A percentile compares a stretch with the other conserved stretches of the same genome.
Evolutionary conservation across 139 green algal genomes (phyloP).

Genomic region (Chlamydomonas eustigma): DNA sequence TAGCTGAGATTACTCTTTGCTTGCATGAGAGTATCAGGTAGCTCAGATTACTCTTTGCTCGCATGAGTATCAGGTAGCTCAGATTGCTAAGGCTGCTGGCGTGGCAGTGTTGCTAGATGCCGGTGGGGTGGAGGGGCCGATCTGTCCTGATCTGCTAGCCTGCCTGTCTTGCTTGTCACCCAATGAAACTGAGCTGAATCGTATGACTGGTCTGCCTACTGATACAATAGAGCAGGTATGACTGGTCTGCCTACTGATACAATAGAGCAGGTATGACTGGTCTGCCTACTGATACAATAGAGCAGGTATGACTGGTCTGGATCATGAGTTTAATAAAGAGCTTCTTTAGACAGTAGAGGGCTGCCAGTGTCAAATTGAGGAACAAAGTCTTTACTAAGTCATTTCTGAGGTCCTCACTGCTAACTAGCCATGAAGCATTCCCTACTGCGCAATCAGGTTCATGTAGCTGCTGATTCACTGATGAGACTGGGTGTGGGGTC

Average conservation of each 20-base stretch:
- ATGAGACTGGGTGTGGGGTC: slow-evolving; percentile 49
- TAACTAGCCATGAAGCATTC: no score
- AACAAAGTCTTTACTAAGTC: no score
- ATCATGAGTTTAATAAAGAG: no score
- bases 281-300: slow-evolving; percentile 29
- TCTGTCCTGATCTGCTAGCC: slow-evolving; percentile 58
- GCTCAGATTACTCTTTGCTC: no score
- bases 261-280: slow-evolving; percentile 12
- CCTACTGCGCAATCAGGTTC: slow-evolving; percentile 21
- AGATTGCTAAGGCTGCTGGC: slow-evolving; percentile 52
- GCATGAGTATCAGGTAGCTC: not conserved
- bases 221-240: slow-evolving; percentile 15
- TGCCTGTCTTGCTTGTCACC: slow-evolving; percentile 66
- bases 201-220: slow-evolving; percentile 58
- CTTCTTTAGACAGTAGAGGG: no score
- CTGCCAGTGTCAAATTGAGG: no score
- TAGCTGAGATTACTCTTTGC: no score
- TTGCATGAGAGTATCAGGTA: no score
- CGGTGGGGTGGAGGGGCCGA: slow-evolving; percentile 66
- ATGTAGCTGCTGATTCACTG: slow-evolving; percentile 50
- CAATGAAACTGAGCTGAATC: slow-evolving; percentile 87
- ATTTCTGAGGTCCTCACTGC: no score
- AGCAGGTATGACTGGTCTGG: slow-evolving; percentile 28
- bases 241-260: slow-evolving; percentile 25
- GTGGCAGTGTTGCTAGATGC: slow-evolving; percentile 83